phyloP scores from a whole-genome alignment of 345 rosid species.

The Lagerstroemia speciosa region DNA sequence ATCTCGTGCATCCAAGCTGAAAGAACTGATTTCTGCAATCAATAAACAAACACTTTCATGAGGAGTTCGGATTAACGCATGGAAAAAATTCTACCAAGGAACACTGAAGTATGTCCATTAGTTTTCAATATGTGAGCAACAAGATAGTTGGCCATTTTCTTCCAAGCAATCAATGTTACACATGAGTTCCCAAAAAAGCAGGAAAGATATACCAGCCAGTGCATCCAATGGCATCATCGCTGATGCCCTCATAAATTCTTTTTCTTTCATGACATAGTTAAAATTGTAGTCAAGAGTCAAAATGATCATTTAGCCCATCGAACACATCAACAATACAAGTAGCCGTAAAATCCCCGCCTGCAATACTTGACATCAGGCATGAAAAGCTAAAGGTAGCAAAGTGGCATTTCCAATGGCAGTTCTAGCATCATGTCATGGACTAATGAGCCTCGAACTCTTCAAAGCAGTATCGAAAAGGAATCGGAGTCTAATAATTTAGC shows the following conservation, averaged over 20 bases:
- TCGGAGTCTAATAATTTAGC: background rate
- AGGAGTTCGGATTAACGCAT: background rate
- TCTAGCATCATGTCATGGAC: background rate
- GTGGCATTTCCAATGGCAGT: background rate
- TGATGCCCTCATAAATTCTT: background rate
- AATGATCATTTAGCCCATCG: background rate
- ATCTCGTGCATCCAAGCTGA: slow-evolving; percentile 70
- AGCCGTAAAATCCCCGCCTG: background rate
- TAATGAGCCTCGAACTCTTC: background rate
- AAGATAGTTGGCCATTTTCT: background rate
- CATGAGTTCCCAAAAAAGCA: background rate
- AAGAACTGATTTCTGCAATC: slow-evolving; percentile 49
- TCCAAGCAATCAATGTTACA: background rate
- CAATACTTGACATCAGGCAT: background rate
- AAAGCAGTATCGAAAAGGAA: too few species aligned
- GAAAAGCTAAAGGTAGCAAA: background rate
- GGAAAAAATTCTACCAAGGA: background rate
- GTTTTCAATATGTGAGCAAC: background rate
- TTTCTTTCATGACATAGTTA: background rate
- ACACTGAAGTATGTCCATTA: background rate
- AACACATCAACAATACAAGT: background rate
- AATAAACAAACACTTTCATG: background rate
- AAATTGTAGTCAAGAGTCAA: background rate
- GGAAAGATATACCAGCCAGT: background rate
- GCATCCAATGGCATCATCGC: background rate